Evolutionary conservation across 1,284 basidiomycete species (phyloP).

Genomic region (Fomitopsis pinicola): DNA sequence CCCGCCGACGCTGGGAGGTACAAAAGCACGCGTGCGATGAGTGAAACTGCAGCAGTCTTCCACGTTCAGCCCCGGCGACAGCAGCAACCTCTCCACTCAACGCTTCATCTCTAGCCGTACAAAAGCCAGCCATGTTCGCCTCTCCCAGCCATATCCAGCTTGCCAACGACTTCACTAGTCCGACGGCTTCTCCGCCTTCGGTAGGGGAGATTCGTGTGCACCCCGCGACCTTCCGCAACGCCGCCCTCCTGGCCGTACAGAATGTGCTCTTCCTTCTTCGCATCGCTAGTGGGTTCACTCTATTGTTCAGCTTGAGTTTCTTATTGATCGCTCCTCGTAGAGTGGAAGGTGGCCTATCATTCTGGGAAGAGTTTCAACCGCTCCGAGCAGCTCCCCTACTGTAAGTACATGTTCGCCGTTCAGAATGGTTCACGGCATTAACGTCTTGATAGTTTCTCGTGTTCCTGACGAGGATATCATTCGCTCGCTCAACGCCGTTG

Average conservation of each 20-base stretch:
- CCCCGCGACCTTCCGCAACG: neutral
- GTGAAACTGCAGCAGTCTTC: neutral
- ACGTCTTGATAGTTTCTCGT: neutral
- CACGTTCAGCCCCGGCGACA: neutral
- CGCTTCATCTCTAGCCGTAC: neutral
- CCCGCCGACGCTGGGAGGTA: neutral
- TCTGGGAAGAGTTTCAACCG: neutral
- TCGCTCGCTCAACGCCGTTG: neutral
- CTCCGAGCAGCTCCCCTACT: neutral
- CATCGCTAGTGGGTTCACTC: neutral
- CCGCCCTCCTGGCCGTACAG: neutral
- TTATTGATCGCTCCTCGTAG: neutral
- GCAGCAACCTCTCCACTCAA: neutral
- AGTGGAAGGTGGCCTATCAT: neutral
- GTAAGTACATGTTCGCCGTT: neutral
- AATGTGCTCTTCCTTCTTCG: neutral
- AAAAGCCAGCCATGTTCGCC: neutral
- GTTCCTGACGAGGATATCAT: neutral
- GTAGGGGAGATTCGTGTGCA: neutral
- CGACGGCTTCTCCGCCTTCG: neutral
- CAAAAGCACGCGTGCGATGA: neutral
- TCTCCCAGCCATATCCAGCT: neutral
- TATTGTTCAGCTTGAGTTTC: neutral
- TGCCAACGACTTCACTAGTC: neutral
- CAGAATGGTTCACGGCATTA: neutral